A percentile compares a stretch with the other conserved stretches of the same genome.
Conservation (phyloP, 2,329 filamentous ascomycete species). For the Talaromyces sp. region DNA sequence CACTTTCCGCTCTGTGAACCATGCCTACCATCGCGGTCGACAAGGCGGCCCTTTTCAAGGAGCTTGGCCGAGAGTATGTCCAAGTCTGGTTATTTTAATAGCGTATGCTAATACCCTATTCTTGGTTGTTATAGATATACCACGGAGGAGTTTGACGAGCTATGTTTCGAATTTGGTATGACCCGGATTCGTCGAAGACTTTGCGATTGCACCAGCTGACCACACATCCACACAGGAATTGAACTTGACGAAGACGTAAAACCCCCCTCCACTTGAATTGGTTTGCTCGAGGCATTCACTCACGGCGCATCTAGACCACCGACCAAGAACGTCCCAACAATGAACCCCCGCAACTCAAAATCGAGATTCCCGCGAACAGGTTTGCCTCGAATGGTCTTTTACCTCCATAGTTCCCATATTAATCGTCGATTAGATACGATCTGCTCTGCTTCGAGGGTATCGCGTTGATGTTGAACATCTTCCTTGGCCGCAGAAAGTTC, state of each 20-base stretch:
- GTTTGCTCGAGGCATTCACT: slow-evolving; percentile 4
- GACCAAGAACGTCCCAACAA: slow-evolving; percentile 71
- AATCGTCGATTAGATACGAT: slow-evolving; percentile 55
- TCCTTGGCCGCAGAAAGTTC: slow-evolving; percentile 68
- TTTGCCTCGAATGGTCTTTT: slow-evolving; percentile 42
- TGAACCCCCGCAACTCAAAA: slow-evolving; percentile 90
- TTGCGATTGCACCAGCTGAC: slow-evolving; percentile 26
- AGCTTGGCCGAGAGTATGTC: slow-evolving; percentile 77
- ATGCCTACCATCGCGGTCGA: slow-evolving; percentile 98
- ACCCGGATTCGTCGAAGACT: slow-evolving; percentile 12
- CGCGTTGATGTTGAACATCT: slow-evolving; percentile 91
- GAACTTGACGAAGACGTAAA: slow-evolving; percentile 87
- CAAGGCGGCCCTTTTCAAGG: slow-evolving; percentile 93
- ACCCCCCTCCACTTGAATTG: not conserved
- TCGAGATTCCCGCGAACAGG: slow-evolving; percentile 94
- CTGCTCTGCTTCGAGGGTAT: slow-evolving; percentile 98
- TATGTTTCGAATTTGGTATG: slow-evolving; percentile 93
- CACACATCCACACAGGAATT: slow-evolving; percentile 52
- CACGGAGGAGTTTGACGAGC: slow-evolving; percentile 89
- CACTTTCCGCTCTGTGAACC: slow-evolving; percentile 27
- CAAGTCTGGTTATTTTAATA: not conserved
- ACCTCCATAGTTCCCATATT: slow-evolving; percentile 12
- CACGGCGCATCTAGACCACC: slow-evolving; percentile 52
- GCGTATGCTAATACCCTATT: slow-evolving; percentile 4
- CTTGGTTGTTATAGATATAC: slow-evolving; percentile 59